Conservation (phyloP, 495 filamentous ascomycete genomes). For the Lepidopterella palustris region DNA sequence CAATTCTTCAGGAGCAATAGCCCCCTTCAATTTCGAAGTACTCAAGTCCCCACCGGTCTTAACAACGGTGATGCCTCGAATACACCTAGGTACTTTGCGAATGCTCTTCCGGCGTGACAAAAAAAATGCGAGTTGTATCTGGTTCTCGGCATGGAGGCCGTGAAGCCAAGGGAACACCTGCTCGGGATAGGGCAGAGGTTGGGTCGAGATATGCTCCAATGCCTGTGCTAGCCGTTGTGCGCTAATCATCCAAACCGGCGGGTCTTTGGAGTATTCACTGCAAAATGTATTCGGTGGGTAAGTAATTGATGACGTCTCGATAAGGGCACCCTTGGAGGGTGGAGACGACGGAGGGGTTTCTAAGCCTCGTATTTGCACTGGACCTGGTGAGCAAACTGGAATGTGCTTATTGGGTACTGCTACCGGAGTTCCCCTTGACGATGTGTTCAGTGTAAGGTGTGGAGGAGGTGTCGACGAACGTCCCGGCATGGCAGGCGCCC, state of each 20-base stretch:
- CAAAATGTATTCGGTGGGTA: conserved; percentile 18
- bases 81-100: conserved; percentile 67
- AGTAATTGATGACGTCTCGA: conserved; percentile 55
- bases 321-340: conserved; percentile 44
- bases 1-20: conserved; percentile 73
- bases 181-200: conserved; percentile 74
- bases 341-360: conserved; percentile 64
- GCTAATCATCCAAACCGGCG: conserved; percentile 67
- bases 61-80: conserved; percentile 76
- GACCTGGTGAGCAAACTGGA: conserved; percentile 74
- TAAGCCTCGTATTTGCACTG: conserved; percentile 52
- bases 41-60: conserved; percentile 80
- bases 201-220: conserved; percentile 63
- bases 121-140: conserved; percentile 85
- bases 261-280: conserved; percentile 49
- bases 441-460: conserved; percentile 44
- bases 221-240: conserved; percentile 61
- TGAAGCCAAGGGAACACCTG: conserved; percentile 96
- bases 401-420: conserved; percentile 88
- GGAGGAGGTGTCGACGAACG: conserved; percentile 34
- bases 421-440: conserved; percentile 44
- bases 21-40: conserved; percentile 73
- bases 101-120: conserved; percentile 63
- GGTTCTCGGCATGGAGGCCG: conserved; percentile 84
- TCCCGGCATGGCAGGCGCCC: conserved; percentile 27